Base-by-base conservation (phyloP, 164 flowering plant genomes). In the Kingdonia uniflora region DNA sequence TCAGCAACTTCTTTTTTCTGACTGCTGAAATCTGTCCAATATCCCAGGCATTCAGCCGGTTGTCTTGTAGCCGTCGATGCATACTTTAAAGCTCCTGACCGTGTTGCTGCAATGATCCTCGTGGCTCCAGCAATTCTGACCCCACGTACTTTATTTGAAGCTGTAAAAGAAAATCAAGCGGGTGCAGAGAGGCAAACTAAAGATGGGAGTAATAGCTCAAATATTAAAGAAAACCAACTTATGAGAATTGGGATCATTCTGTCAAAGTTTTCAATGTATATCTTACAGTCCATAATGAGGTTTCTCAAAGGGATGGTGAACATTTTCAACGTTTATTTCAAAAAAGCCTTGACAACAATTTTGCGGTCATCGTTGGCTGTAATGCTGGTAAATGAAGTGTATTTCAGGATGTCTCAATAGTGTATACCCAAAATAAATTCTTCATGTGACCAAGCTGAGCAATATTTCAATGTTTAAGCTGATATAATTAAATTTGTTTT, bases 41-140 rank as follows among this genome's bases (percentile, higher is more conserved):
- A 56, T 75, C 53, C 49, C 74, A 92, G 96, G 84, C 96, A 87
- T 64, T 92, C 98, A 41, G 96, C 98, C 48, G 96, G 98, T 44
- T 69, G 83, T 43, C 76, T 82, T 59, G 86, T 82, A 44, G 98
- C 96, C 11, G 75, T 87, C 24, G 65, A 82, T 52, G 42, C 95
- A 67, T 92, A 87, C 67, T 85, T 87, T 60, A 81, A 92, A 65
- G 96, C 92, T 60, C 98, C 96, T 33, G 87, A 85, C 54, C 76
- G 87, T 6, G 76, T 92, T 62, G 95, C 96, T 72, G 98, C 94
- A 29, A 55, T 92, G 46, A 78, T 92, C 66, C 95, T 92, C 44
- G 78, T 92, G 46, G 98, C 98, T 55, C 98, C 96, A 1, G 98
- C 98, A 48, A 81, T 87, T 68, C 23, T 85, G 11, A 94, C 94